Conservation (phyloP, 768 basidiomycete genomes). For the Cystobasidium ongulense region DNA sequence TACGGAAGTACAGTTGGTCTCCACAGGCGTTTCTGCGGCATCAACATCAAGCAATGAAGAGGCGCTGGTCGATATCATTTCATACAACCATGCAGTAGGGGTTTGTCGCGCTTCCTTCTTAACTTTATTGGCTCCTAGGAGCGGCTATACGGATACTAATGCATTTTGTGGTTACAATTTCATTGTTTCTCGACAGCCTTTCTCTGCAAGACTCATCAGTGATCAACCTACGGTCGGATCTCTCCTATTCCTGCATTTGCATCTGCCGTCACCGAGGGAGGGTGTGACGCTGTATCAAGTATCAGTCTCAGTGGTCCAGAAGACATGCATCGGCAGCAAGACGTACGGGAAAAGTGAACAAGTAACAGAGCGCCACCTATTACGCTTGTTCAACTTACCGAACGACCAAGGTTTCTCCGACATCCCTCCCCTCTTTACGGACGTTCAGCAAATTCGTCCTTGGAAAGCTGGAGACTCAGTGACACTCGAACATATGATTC, state of each 20-base stretch:
- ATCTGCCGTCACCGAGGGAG: not conserved
- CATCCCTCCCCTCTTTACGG: not conserved
- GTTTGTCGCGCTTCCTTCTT: not conserved
- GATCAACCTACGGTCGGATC: conserved; percentile 1
- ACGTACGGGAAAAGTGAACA: not conserved
- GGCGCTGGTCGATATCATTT: not conserved
- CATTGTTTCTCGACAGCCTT: not conserved
- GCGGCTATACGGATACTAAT: not conserved
- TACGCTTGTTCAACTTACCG: not conserved
- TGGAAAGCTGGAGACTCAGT: not conserved
- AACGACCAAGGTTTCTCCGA: not conserved
- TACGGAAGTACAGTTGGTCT: not conserved
- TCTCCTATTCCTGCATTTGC: not conserved
- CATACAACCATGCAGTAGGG: not conserved
- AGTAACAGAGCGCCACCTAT: not conserved
- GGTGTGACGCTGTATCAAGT: conserved; percentile 1
- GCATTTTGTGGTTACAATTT: not conserved
- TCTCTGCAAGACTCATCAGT: not conserved
- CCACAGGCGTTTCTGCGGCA: not conserved
- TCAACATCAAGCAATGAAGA: not conserved
- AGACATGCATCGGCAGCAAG: not conserved
- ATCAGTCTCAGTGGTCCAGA: not conserved
- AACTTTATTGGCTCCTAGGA: not conserved
- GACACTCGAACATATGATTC: not conserved
- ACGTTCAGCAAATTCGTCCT: not conserved